phyloP scores from a whole-genome alignment of 345 rosid genomes.

The Dipteronia dyeriana region DNA sequence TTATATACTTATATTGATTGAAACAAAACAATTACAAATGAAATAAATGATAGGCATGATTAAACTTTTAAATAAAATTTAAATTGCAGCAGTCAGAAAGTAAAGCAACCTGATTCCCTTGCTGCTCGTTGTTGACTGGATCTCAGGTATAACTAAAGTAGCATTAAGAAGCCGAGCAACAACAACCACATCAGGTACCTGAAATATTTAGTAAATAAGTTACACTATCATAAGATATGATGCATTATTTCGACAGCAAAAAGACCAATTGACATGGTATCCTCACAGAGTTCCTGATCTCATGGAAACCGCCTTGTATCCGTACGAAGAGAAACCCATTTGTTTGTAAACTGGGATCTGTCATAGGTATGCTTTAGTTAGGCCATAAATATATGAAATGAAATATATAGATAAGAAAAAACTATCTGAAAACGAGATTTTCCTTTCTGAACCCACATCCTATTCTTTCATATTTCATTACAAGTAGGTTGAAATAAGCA shows the following conservation, averaged over 20 bases:
- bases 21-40: neutral
- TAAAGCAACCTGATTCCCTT: slow-evolving; percentile 85
- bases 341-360: slow-evolving; percentile 63
- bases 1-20: neutral
- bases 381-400: neutral
- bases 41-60: neutral
- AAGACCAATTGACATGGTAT: neutral
- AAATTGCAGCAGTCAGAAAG: neutral
- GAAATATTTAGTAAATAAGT: slow-evolving; percentile 20
- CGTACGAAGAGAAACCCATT: slow-evolving; percentile 85
- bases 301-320: slow-evolving; percentile 98
- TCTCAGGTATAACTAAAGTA: slow-evolving; percentile 87
- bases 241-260: neutral
- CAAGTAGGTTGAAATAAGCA: neutral
- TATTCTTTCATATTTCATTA: neutral
- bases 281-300: slow-evolving; percentile 94
- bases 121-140: slow-evolving; percentile 97
- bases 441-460: neutral
- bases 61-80: neutral
- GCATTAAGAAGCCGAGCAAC: slow-evolving; percentile 93
- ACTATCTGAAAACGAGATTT: slow-evolving; percentile 1
- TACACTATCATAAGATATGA: slow-evolving; percentile 10
- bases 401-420: neutral
- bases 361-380: slow-evolving; percentile 19
- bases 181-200: slow-evolving; percentile 85